Evolutionary conservation across 2,329 filamentous ascomycete genomes (phyloP).

Genomic region (Talaromyces islandicus): DNA sequence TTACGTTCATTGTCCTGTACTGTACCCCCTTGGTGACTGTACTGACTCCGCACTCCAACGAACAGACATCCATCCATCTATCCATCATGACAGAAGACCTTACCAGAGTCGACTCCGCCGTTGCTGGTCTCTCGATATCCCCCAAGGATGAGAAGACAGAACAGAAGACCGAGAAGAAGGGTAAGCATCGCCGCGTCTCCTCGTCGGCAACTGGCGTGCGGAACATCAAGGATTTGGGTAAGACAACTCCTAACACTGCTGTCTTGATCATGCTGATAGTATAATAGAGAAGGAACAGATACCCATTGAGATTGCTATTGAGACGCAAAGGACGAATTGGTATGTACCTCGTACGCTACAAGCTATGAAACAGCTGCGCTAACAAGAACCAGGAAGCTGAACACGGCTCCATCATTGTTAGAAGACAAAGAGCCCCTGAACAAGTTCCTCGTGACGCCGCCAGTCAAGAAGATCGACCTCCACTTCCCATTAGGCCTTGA

Average conservation of each 20-base stretch:
- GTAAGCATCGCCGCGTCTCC: conserved; percentile 60
- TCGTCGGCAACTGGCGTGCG: conserved; percentile 67
- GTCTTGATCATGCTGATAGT: neutral
- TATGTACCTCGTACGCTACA: conserved; percentile 42
- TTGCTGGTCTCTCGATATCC: conserved; percentile 68
- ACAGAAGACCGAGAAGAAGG: conserved; percentile 51
- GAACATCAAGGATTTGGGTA: conserved; percentile 84
- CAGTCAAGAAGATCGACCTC: conserved; percentile 90
- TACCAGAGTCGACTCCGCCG: conserved; percentile 85
- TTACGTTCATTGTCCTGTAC: neutral
- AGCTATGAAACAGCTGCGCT: neutral
- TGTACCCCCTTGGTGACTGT: neutral
- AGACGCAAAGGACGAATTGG: conserved; percentile 87
- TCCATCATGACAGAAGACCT: conserved; percentile 58
- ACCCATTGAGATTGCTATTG: conserved; percentile 66
- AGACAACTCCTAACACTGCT: conserved; percentile 26
- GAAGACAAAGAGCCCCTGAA: conserved; percentile 83
- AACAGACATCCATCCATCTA: neutral
- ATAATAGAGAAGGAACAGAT: conserved; percentile 64
- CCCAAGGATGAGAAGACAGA: conserved; percentile 58
- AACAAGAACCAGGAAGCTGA: conserved; percentile 71
- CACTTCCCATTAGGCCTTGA: conserved; percentile 84
- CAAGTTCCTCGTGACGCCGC: conserved; percentile 70
- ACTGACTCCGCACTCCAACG: neutral
- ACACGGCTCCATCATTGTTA: conserved; percentile 69